Evolutionary conservation across 1,284 basidiomycete species (phyloP), one percentile per base, ranked within the genome.

Genomic region (Tilletia setariae): DNA sequence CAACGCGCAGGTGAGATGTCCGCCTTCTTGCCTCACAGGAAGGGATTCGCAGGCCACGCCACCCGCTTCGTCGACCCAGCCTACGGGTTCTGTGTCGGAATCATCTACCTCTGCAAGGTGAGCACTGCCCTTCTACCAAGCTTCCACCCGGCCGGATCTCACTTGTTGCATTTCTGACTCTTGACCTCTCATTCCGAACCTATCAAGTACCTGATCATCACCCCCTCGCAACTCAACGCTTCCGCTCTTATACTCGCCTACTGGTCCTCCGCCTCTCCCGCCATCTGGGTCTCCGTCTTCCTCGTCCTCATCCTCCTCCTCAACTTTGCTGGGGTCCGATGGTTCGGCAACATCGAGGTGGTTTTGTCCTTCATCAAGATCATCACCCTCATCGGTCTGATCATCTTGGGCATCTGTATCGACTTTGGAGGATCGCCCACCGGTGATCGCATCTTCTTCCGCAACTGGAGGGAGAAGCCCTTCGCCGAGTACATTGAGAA

Each of bases 291-390:
- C 40, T 1, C 64, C 61, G 42, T 69, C 40, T 64, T 65, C 40
- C n/a, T 62, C 19, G 68, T 73, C 8, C 47, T 71, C 44, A 74
- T 79, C 70, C 64, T 82, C 19, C 23, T 70, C 13, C 74, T 85
- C 73, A 86, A 86, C 77, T 76, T 83, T 44, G 74, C 85, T 35
- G 84, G 70, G n/a, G 81, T 88, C 47, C 84, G 85, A 19, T 84
- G 86, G 56, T 88, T 88, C 73, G 89, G 89, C 73, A 88, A 90
- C 76, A 85, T 88, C 35, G 88, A 89, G 76, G 85, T 85, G 77
- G 85, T 83, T 84, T 74, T 84, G 66, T 84, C 83, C 16, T 73
- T 82, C 67, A 83, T 86, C 78, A 90, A 90, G 76, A 86, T 73
- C 42, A 11, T 71, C 46, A 32, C 64, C 19, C 67, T 72, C 68